A percentile compares a stretch with the other conserved stretches of the same genome.
phyloP scores from a whole-genome alignment of 208 protist genomes.

The Leptomonas pyrrhocoris region DNA sequence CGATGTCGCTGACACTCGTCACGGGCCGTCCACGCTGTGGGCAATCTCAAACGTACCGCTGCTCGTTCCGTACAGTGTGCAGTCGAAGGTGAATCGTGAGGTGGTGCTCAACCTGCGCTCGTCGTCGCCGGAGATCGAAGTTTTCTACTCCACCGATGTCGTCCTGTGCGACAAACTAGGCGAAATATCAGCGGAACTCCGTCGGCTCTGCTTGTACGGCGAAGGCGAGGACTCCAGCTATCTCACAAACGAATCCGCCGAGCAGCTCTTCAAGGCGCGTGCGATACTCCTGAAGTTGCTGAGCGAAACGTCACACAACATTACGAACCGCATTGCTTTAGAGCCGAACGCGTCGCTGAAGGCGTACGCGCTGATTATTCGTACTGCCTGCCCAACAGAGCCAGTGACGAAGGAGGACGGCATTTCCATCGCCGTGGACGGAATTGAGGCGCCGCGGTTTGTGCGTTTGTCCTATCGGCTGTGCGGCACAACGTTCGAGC shows the following conservation, averaged over 20 bases:
- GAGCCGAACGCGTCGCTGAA: constrained; percentile 44
- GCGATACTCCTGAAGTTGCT: constrained; percentile 49
- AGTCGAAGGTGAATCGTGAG: constrained; percentile 61
- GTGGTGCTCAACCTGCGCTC: constrained; percentile 59
- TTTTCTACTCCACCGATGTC: constrained; percentile 51
- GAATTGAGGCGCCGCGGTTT: constrained; percentile 79
- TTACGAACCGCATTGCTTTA: constrained; percentile 45
- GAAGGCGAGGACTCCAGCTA: constrained; percentile 37
- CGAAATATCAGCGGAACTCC: constrained; percentile 44
- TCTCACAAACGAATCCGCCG: constrained; percentile 29
- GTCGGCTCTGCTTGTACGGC: constrained; percentile 49
- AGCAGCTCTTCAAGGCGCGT: constrained; percentile 30
- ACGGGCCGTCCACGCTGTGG: constrained; percentile 33
- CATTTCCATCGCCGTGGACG: constrained; percentile 66
- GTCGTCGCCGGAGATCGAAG: constrained; percentile 67
- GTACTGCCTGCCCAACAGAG: constrained; percentile 47
- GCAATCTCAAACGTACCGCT: constrained; percentile 78
- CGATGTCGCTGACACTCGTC: constrained; percentile 3
- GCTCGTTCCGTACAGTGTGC: constrained; percentile 70
- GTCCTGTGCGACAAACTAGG: constrained; percentile 38
- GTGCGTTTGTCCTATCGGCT: constrained; percentile 83
- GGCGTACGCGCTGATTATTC: constrained; percentile 71
- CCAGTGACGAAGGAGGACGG: constrained; percentile 84
- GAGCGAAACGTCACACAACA: constrained; percentile 30
- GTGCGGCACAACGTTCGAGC: constrained; percentile 69